Evolutionary conservation across 1,139 yeast species (phyloP), one percentile per base, ranked within the genome.

Genomic region (Pichiaceae sp.): DNA sequence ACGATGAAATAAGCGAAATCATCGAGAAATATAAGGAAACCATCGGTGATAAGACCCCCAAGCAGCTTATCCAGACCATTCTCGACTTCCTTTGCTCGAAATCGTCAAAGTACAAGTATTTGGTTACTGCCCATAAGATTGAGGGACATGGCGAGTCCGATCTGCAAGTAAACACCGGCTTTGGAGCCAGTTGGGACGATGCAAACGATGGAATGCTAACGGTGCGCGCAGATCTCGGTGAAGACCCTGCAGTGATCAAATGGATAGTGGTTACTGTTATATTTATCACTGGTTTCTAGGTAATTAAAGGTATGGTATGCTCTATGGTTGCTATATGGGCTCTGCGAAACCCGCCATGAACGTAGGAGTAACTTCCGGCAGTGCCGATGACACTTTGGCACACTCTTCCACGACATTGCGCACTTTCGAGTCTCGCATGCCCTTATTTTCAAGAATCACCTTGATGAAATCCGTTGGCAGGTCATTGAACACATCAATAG

Each of bases 401-500:
- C 32, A 29, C 17, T n/a, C 15, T 12, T 15, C 36, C 28, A 29
- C 37, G 11, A 51, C 36, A 15, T 42, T 38, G 37, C 41, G 43
- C 33, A 46, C 41, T 35, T 45, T 47, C 24, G 50, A 42, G 24
- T 42, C 50, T 19, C 48, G 44, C 31, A 42, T 42, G 37, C 66
- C 65, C 45, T 70, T 64, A 39, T 63, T 58, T 25, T 55, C 61
- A 36, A 69, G 47, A 14, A 68, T 54, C n/a, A 60, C 57, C 18
- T 74, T 75, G 45, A 89, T 68, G 53, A 84, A 79, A 38, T 72
- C 78, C 4, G 74, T 64, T 6, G 93, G 78, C 47, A 87, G 72
- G 48, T 75, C 77, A 50, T 78, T 73, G 58, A 79, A 85, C 17
- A 71, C 69, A 4, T 64, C 63, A 4, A 34, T 32, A 30, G 78